Evolutionary conservation across 2,329 filamentous ascomycete species (phyloP).

Genomic region (Scleromitrula shiraiana): DNA sequence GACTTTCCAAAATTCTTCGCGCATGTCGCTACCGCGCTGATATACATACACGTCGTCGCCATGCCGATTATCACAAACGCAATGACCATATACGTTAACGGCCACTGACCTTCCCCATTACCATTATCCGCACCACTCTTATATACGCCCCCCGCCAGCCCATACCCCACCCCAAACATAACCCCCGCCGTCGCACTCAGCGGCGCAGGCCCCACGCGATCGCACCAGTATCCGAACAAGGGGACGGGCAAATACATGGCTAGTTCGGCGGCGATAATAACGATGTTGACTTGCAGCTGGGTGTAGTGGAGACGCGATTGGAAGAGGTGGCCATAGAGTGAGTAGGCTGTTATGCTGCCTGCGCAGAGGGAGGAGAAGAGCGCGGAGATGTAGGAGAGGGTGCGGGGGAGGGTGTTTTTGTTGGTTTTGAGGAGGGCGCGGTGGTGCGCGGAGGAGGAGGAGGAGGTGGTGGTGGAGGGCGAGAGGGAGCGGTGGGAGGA

Average conservation of each 20-base stretch:
- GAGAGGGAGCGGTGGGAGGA: slow-evolving; percentile 4
- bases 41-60: slow-evolving; percentile 82
- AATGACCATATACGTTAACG: slow-evolving; percentile 75
- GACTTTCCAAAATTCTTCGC: slow-evolving; percentile 97
- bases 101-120: slow-evolving; percentile 44
- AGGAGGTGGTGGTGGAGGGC: slow-evolving; percentile 1
- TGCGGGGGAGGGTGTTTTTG: slow-evolving; percentile 23
- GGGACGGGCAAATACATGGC: slow-evolving; percentile 91
- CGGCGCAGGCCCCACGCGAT: slow-evolving; percentile 73
- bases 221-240: slow-evolving; percentile 82
- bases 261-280: slow-evolving; percentile 79
- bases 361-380: slow-evolving; percentile 63
- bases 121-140: slow-evolving; percentile 41
- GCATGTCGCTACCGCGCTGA: slow-evolving; percentile 85
- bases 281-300: slow-evolving; percentile 85
- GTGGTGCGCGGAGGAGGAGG: background rate
- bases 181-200: slow-evolving; percentile 64
- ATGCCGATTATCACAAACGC: slow-evolving; percentile 78
- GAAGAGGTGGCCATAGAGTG: slow-evolving; percentile 85
- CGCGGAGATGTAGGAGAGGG: slow-evolving; percentile 45
- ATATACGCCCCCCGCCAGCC: slow-evolving; percentile 75
- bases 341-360: slow-evolving; percentile 88
- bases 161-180: slow-evolving; percentile 74
- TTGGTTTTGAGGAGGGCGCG: too few species aligned
- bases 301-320: slow-evolving; percentile 80